Evolutionary conservation across 2,329 filamentous ascomycete species (phyloP).

Genomic region (Hypoxylon sp.): DNA sequence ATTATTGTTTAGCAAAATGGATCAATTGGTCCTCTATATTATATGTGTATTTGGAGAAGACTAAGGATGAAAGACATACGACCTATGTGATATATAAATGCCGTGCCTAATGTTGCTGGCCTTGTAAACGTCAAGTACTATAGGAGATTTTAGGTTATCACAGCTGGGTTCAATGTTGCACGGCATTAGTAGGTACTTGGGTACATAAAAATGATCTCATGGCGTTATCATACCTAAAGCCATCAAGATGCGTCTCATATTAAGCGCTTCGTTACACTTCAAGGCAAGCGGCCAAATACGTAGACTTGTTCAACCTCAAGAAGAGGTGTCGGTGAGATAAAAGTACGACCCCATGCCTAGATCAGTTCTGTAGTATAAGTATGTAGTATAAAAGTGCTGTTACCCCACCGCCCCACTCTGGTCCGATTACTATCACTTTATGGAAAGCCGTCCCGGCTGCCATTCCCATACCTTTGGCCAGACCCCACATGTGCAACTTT

Average conservation of each 20-base stretch:
- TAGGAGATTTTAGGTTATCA: constrained; percentile 2
- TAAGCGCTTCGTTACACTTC: constrained; percentile 39
- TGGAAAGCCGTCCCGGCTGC: constrained; percentile 26
- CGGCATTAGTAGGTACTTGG: background rate
- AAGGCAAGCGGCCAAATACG: constrained; percentile 11
- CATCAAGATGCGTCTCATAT: constrained; percentile 22
- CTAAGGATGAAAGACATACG: constrained; percentile 1
- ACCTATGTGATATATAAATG: background rate
- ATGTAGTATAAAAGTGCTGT: background rate
- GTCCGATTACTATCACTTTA: constrained; percentile 8
- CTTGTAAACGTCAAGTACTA: background rate
- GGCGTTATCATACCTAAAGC: background rate
- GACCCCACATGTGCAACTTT: constrained; percentile 18
- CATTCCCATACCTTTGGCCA: constrained; percentile 15
- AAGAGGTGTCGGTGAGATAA: background rate
- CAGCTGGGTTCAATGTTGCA: constrained; percentile 8
- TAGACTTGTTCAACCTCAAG: background rate
- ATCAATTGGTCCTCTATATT: constrained; percentile 3
- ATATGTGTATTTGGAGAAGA: constrained; percentile 10
- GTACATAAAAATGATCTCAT: constrained; percentile 8
- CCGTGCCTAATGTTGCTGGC: background rate
- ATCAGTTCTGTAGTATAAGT: background rate
- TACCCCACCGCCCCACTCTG: constrained; percentile 8
- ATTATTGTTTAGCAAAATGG: constrained; percentile 8
- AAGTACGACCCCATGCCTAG: background rate